Percentiles rank a stretch among this genome's conserved stretches.
Conservation (phyloP, 495 filamentous ascomycete genomes). For the Penicillium longicatenatum region DNA sequence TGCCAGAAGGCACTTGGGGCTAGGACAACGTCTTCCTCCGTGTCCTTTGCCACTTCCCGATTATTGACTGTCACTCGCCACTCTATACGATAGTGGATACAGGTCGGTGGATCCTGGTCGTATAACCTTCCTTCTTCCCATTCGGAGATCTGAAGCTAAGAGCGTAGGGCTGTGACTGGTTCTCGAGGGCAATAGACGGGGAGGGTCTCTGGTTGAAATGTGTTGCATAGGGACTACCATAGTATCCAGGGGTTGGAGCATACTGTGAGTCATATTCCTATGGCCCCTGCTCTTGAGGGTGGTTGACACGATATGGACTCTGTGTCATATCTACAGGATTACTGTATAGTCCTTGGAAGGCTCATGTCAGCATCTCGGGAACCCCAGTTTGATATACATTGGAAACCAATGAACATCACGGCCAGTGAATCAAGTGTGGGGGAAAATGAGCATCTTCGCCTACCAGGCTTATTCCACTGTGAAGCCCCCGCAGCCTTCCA, state of each 20-base stretch:
- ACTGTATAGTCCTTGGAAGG: too few species aligned
- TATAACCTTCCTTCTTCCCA: slow-evolving; percentile 28
- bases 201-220: slow-evolving; percentile 11
- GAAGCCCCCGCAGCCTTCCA: too few species aligned
- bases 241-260: slow-evolving; percentile 8
- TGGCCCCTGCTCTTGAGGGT: too few species aligned
- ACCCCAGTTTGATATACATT: too few species aligned
- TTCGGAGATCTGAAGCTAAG: slow-evolving; percentile 14
- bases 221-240: neutral
- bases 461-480: too few species aligned
- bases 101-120: slow-evolving; percentile 32
- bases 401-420: too few species aligned
- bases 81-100: slow-evolving; percentile 38
- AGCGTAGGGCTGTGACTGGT: slow-evolving; percentile 2
- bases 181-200: slow-evolving; percentile 3
- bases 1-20: slow-evolving; percentile 10
- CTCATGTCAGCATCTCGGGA: too few species aligned
- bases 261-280: too few species aligned
- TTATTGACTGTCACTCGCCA: slow-evolving; percentile 35
- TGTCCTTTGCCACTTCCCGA: slow-evolving; percentile 26
- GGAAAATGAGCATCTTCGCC: too few species aligned
- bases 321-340: too few species aligned
- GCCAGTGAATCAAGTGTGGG: too few species aligned
- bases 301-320: too few species aligned
- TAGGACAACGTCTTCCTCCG: slow-evolving; percentile 28